Evolutionary conservation across 495 filamentous ascomycete species (phyloP).

Genomic region (Hypoxylon lienhwacheense): DNA sequence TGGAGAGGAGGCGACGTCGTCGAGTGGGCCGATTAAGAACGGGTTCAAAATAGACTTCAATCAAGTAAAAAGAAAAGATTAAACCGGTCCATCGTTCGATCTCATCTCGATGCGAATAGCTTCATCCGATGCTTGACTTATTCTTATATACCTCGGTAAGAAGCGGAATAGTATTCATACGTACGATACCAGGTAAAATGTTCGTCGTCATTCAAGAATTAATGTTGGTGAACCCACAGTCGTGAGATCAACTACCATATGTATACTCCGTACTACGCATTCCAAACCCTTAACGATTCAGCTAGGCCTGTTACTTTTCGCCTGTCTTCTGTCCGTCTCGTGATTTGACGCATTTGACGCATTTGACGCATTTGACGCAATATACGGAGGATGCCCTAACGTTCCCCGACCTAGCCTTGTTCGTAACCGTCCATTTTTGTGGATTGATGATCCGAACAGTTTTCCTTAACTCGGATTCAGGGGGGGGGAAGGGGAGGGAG

Average conservation of each 20-base stretch:
- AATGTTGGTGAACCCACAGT: slow-evolving; percentile 23
- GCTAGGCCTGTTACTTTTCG: no score
- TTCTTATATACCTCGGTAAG: no score
- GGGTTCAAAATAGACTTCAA: slow-evolving; percentile 15
- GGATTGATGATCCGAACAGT: slow-evolving; percentile 11
- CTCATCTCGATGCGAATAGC: slow-evolving; percentile 16
- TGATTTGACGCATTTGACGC: slow-evolving; percentile 8
- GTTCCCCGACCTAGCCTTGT: slow-evolving; percentile 24
- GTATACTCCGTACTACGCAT: slow-evolving; percentile 13
- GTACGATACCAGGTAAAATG: no score
- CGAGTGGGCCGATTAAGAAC: slow-evolving; percentile 22
- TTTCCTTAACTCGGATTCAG: slow-evolving; percentile 18
- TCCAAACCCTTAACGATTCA: slow-evolving; percentile 6
- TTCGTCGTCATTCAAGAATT: not conserved
- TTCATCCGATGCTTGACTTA: slow-evolving; percentile 21
- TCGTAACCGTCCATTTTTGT: slow-evolving; percentile 12
- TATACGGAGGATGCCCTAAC: slow-evolving; percentile 14
- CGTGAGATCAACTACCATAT: slow-evolving; percentile 24
- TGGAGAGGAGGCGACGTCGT: slow-evolving; percentile 4
- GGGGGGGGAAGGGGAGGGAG: no score
- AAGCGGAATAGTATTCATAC: no score
- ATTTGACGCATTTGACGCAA: slow-evolving; percentile 1
- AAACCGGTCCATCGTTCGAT: slow-evolving; percentile 29
- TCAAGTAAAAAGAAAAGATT: no score
- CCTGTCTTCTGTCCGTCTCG: slow-evolving; percentile 4